Evolutionary conservation across 2,329 filamentous ascomycete species (phyloP), one percentile per base, ranked within the genome.

Genomic region (Berkeleyomyces basicola): DNA sequence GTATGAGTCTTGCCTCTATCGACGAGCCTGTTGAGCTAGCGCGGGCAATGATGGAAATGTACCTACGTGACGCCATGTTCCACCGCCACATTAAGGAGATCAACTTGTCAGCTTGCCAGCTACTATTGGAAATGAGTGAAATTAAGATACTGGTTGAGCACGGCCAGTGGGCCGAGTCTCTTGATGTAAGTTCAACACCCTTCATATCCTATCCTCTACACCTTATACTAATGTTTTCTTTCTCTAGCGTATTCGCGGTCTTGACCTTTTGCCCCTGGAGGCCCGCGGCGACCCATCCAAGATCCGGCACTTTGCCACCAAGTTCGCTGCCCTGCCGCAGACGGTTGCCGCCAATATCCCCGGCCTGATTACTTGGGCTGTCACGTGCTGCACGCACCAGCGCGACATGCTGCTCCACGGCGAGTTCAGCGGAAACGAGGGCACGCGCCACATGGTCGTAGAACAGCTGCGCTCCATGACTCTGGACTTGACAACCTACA

Each of bases 401-500:
- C 82, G 88, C 66, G 85, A 87, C 68, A 77, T 84, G 65, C 79
- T 95, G 57, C 79, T 81, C 63, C 80, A 78, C 64, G 84, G 85
- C 37, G 82, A 86, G 68, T 96, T 87, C 72, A 90, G 86, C 68
- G 86, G 82, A 66, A 86, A 86, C 72, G 83, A 84, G 70, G 81
- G 81, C 63, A 86, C 79, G 67, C 78, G 79, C 70, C 78, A 75
- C 71, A 75, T 77, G 72, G 80, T 90, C 74, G 83, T 86, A 60
- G 83, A 86, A 64, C 79, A 86, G 69, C 77, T 95, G 70, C 82
- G 87, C 75, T 83, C 87, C 72, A 89, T 88, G 76, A 90, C 88
- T 46, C 84, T 90, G 72, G 92, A 97, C 73, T 74, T 96, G 69
- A 96, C 93, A 77, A 87, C 93, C 11, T 97, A 96, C 77, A 92